Evolutionary conservation across 2,329 filamentous ascomycete species (phyloP).

Genomic region (Gnomoniopsis smithogilvyi): DNA sequence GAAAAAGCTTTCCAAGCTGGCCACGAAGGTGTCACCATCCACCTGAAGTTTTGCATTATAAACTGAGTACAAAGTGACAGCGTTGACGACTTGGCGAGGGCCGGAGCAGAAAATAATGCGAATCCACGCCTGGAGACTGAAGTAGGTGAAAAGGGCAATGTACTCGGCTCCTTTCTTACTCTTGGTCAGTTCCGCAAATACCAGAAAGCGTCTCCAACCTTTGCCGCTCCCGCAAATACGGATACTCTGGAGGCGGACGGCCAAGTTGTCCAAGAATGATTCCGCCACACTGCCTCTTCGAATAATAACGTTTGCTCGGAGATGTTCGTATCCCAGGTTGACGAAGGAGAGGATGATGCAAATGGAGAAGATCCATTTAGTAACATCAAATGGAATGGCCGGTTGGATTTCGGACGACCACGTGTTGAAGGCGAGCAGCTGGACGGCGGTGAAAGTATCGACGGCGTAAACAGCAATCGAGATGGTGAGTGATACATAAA

Average conservation of each 20-base stretch:
- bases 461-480: slow-evolving; percentile 83
- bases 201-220: slow-evolving; percentile 87
- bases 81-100: slow-evolving; percentile 88
- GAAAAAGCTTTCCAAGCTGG: slow-evolving; percentile 73
- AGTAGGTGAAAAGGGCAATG: slow-evolving; percentile 87
- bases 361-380: slow-evolving; percentile 91
- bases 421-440: slow-evolving; percentile 81
- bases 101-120: slow-evolving; percentile 88
- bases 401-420: slow-evolving; percentile 86
- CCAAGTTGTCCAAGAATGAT: slow-evolving; percentile 85
- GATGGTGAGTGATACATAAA: slow-evolving; percentile 76
- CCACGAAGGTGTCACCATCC: slow-evolving; percentile 50
- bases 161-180: slow-evolving; percentile 90
- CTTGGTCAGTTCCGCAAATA: slow-evolving; percentile 87
- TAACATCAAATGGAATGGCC: slow-evolving; percentile 69
- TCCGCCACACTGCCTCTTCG: slow-evolving; percentile 82
- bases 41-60: slow-evolving; percentile 73
- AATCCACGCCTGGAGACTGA: slow-evolving; percentile 77
- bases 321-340: slow-evolving; percentile 75
- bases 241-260: slow-evolving; percentile 79
- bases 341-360: slow-evolving; percentile 90
- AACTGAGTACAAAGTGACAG: slow-evolving; percentile 81
- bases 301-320: slow-evolving; percentile 78
- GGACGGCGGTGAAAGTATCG: slow-evolving; percentile 91
- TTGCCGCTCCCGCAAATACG: slow-evolving; percentile 64